phyloP scores from a whole-genome alignment of 768 basidiomycete species.

The Sarcodon aspratus region DNA sequence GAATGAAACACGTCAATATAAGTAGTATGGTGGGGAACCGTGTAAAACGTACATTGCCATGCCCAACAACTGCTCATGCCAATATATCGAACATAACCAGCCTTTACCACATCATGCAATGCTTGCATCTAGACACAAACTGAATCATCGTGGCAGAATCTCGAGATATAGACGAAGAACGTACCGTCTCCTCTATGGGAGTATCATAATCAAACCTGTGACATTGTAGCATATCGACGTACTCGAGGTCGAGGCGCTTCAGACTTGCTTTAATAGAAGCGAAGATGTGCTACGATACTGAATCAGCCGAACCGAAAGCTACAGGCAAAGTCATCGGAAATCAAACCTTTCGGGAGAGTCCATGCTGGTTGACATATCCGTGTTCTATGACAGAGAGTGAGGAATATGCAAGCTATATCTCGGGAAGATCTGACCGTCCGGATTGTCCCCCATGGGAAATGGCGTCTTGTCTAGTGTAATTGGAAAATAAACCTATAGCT shows the following conservation, averaged over 20 bases:
- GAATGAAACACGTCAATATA: too few species aligned
- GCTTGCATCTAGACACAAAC: slow-evolving; percentile 22
- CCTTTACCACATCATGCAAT: slow-evolving; percentile 30
- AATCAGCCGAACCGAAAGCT: slow-evolving; percentile 1
- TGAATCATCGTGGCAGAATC: neutral
- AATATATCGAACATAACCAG: slow-evolving; percentile 28
- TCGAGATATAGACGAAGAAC: neutral
- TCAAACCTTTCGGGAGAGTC: slow-evolving; percentile 30
- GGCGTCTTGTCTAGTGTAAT: slow-evolving; percentile 6
- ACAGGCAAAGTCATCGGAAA: neutral
- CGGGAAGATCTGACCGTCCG: too few species aligned
- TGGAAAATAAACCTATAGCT: slow-evolving; percentile 8
- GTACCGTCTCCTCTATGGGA: slow-evolving; percentile 26
- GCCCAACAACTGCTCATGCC: slow-evolving; percentile 23
- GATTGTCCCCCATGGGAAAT: neutral
- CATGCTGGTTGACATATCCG: slow-evolving; percentile 38
- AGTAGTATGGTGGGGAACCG: too few species aligned
- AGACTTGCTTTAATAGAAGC: slow-evolving; percentile 29
- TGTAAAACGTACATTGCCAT: slow-evolving; percentile 14
- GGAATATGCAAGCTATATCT: too few species aligned
- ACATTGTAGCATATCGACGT: slow-evolving; percentile 34
- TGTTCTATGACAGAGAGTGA: slow-evolving; percentile 15
- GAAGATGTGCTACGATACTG: slow-evolving; percentile 30
- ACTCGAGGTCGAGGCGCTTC: slow-evolving; percentile 30
- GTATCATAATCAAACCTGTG: slow-evolving; percentile 21